These are phyloP conservation scores for Psidium guajava DNA, from an alignment of 345 rosid species.

Conservation along the genomic window DNA sequence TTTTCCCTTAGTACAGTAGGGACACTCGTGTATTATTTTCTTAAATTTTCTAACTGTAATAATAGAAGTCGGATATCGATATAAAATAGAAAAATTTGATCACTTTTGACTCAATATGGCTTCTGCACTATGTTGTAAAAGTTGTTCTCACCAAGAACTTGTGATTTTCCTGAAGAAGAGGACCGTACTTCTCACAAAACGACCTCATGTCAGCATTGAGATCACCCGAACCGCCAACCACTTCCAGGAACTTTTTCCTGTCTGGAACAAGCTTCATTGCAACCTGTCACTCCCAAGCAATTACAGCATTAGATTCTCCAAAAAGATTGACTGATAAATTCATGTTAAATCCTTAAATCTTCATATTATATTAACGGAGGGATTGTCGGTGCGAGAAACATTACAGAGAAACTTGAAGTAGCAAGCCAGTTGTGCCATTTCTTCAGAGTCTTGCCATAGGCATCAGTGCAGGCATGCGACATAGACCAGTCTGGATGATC, in stretches of 20 bases:
- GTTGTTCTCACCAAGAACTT: slow-evolving; percentile 63
- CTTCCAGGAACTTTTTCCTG: slow-evolving; percentile 83
- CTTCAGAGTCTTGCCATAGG: slow-evolving; percentile 74
- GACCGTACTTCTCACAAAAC: slow-evolving; percentile 59
- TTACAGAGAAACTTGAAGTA: slow-evolving; percentile 69
- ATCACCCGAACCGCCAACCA: slow-evolving; percentile 61
- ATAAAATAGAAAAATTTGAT: neutral
- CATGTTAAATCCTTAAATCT: neutral
- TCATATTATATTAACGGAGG: neutral
- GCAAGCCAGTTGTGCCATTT: slow-evolving; percentile 89
- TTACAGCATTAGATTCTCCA: neutral
- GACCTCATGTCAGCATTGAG: slow-evolving; percentile 58
- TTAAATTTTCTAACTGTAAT: neutral
- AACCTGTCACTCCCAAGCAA: slow-evolving; percentile 31
- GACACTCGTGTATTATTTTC: neutral
- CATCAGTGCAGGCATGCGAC: slow-evolving; percentile 64
- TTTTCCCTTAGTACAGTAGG: neutral
- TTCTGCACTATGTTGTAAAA: neutral
- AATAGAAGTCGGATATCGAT: neutral
- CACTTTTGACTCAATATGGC: neutral
- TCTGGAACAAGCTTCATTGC: slow-evolving; percentile 88
- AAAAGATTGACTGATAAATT: neutral
- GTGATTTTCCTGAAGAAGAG: slow-evolving; percentile 67
- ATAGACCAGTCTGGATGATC: slow-evolving; percentile 74
- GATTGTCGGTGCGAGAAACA: neutral